phyloP scores from a whole-genome alignment of 805 yeast species.

The Metschnikowia hibisci region DNA sequence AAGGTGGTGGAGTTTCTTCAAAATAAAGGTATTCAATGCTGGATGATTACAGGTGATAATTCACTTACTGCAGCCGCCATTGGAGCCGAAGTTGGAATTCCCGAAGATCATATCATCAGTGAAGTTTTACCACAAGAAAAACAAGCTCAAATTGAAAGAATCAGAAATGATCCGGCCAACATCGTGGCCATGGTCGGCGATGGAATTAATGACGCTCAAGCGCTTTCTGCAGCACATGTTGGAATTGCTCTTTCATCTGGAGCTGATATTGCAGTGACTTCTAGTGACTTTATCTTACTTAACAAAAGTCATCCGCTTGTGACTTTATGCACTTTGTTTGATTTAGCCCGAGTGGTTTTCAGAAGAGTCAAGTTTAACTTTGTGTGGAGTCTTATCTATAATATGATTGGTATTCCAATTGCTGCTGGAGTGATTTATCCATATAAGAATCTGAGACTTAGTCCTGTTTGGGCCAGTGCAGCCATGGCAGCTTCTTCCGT shows the following conservation, averaged over 20 bases:
- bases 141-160: conserved; percentile 53
- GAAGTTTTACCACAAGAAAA: conserved; percentile 74
- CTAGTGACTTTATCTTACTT: conserved; percentile 69
- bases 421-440: conserved; percentile 69
- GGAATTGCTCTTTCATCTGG: conserved; percentile 77
- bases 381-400: conserved; percentile 57
- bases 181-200: conserved; percentile 74
- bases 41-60: conserved; percentile 81
- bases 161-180: conserved; percentile 37
- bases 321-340: conserved; percentile 52
- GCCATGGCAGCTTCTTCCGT: conserved; percentile 62
- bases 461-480: conserved; percentile 65
- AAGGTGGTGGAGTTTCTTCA: conserved; percentile 40
- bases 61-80: conserved; percentile 62
- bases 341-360: conserved; percentile 48
- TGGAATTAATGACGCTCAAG: conserved; percentile 82
- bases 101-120: conserved; percentile 49
- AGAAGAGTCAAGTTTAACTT: conserved; percentile 54
- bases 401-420: conserved; percentile 54
- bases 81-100: conserved; percentile 59
- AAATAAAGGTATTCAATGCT: conserved; percentile 48
- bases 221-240: conserved; percentile 68
- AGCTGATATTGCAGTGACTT: conserved; percentile 68
- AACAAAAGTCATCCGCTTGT: conserved; percentile 48
- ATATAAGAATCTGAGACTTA: conserved; percentile 46